Conservation (phyloP, 495 filamentous ascomycete genomes). For the Echria macrotheca region DNA sequence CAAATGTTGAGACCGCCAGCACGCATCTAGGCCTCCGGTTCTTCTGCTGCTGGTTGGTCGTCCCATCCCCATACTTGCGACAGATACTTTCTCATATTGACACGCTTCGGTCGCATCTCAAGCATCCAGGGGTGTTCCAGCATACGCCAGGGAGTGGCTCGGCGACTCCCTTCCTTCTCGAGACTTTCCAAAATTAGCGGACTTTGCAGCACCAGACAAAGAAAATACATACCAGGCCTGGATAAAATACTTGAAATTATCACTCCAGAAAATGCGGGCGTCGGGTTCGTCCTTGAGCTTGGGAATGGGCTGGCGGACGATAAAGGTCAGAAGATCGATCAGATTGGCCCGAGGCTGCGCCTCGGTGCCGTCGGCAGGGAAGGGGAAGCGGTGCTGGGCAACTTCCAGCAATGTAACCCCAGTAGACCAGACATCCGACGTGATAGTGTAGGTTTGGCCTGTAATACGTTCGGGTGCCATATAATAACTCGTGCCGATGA, state of each 20-base stretch:
- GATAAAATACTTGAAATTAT: conserved; percentile 98
- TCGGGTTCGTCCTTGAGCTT: conserved; percentile 92
- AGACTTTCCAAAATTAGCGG: conserved; percentile 50
- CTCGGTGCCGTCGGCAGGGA: conserved; percentile 93
- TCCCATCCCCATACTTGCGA: conserved; percentile 95
- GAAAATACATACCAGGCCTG: conserved; percentile 84
- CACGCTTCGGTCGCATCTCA: conserved; percentile 90
- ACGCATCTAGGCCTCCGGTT: not conserved
- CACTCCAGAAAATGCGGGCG: conserved; percentile 79
- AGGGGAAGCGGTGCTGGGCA: conserved; percentile 95
- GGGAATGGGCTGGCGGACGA: conserved; percentile 91
- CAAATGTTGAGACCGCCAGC: too few species aligned
- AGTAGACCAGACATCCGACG: conserved; percentile 94
- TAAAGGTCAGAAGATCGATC: conserved; percentile 94
- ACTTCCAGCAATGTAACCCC: conserved; percentile 96
- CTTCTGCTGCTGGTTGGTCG: conserved; percentile 17
- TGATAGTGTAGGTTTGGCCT: conserved; percentile 96
- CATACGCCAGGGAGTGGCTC: conserved; percentile 97
- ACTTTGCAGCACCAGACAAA: not conserved
- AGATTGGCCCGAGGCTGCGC: conserved; percentile 77
- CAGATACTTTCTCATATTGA: conserved; percentile 93
- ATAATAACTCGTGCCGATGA: conserved; percentile 98
- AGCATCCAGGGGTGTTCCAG: conserved; percentile 98
- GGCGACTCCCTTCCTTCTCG: conserved; percentile 82
- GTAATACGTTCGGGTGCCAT: conserved; percentile 99